These are phyloP conservation scores for Exsudoporus frostii DNA, from an alignment of 768 basidiomycete species.

Conservation along the genomic window DNA sequence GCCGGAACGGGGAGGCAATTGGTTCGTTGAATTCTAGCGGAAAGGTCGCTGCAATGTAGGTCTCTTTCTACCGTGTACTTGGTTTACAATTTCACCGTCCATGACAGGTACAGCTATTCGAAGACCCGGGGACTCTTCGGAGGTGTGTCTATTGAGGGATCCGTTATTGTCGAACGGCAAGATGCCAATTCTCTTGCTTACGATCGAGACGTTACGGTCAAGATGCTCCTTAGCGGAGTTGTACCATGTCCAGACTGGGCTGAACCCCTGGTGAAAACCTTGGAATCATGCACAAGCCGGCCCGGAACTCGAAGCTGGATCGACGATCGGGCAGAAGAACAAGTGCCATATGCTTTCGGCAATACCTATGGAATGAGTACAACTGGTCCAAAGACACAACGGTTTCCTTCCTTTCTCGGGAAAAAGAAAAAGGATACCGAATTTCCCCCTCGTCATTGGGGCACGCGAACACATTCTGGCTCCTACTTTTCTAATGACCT, in stretches of 20 bases:
- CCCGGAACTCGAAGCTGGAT: conserved; percentile 71
- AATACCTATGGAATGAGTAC: neutral
- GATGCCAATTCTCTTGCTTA: conserved; percentile 91
- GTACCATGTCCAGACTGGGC: conserved; percentile 81
- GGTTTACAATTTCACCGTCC: neutral
- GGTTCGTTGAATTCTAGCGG: conserved; percentile 83
- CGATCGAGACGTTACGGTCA: conserved; percentile 63
- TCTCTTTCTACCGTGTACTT: neutral
- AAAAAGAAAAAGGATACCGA: conserved; percentile 47
- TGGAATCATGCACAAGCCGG: conserved; percentile 69
- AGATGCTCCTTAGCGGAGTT: conserved; percentile 75
- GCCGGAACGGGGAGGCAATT: conserved; percentile 88
- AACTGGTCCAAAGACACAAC: conserved; percentile 36
- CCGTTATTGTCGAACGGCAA: conserved; percentile 89
- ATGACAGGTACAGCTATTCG: conserved; percentile 76
- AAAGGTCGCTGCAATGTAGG: conserved; percentile 86
- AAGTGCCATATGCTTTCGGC: conserved; percentile 55
- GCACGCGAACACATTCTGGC: conserved; percentile 42
- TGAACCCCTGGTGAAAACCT: conserved; percentile 62
- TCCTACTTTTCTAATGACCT: conserved; percentile 50
- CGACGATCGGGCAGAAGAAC: conserved; percentile 42
- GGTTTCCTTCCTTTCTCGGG: conserved; percentile 28
- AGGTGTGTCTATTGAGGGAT: conserved; percentile 84
- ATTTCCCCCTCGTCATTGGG: conserved; percentile 71
- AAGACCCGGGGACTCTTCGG: conserved; percentile 94